Evolutionary conservation across 2,329 filamentous ascomycete genomes (phyloP), one percentile per base, ranked within the genome.

Genomic region (Pezizomycotina sp.): DNA sequence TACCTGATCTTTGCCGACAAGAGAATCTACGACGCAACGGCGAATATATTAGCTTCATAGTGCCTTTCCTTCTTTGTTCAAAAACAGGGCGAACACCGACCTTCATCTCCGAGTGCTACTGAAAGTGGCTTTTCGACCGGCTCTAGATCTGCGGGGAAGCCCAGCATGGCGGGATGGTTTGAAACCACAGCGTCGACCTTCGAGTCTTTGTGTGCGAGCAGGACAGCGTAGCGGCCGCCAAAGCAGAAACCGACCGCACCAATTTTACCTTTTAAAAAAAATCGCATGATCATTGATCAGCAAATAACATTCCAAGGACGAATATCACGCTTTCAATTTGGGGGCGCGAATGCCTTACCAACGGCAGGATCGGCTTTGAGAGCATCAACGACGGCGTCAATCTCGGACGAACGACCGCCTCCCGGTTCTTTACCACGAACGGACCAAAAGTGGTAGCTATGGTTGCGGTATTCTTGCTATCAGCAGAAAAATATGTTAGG

Each of bases 161-260:
- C 39, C 25, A 30, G 38, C n/a, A n/a, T n/a, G 13, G 41, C 38
- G 6, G 41, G 41, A 9, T 43, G 41, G 8, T 38, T 35, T 6
- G 41, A 32, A 16, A 33, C 41, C 10, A 36, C 36, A 15, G 41
- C 41, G 16, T 31, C 22, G 20, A 43, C 36, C 12, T 33, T 33
- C 6, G 36, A 36, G 3, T 30, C 32, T 6, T 18, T 13, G 26
- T 27, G 41, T 7, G 41, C 36, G 24, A 38, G 41, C 28, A 43
- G 41, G 16, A 43, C 20, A 5, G 41, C 41, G 15, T 43, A 36
- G 10, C 36, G 36, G 12, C 41, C 41, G n/a, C 41, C 41, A 35
- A 35, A 43, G 32, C 36, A 39, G 32, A 34, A 38, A 6, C 41
- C 41, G 22, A 43, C 16, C 6, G 39, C 31, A 10, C 41, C 41